Conservation (phyloP, 768 basidiomycete genomes). For the Agrocybe pediades region DNA sequence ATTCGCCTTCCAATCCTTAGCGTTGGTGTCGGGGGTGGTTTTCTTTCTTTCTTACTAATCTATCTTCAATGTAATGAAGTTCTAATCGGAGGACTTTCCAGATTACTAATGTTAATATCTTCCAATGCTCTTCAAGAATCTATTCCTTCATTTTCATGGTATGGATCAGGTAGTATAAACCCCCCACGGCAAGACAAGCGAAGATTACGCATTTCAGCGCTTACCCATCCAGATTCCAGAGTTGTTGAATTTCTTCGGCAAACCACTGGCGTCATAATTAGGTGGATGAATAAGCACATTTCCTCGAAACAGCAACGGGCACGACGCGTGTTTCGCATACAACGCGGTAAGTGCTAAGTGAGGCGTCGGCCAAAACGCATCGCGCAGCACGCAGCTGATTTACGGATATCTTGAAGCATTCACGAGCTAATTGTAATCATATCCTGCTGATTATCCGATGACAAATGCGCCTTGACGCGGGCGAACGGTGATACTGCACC, state of each 20-base stretch:
- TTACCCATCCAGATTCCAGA: too few species aligned
- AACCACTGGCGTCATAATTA: too few species aligned
- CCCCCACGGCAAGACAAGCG: too few species aligned
- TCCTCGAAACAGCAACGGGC: not conserved
- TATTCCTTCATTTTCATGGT: too few species aligned
- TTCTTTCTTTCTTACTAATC: not conserved
- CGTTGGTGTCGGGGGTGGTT: not conserved
- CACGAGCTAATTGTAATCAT: not conserved
- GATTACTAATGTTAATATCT: too few species aligned
- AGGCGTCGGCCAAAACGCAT: not conserved
- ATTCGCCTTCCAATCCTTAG: too few species aligned
- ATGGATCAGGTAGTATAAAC: too few species aligned
- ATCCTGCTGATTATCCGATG: not conserved
- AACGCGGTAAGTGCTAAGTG: too few species aligned
- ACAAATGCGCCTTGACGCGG: not conserved
- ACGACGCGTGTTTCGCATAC: not conserved
- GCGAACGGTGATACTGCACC: not conserved
- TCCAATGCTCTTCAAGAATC: too few species aligned
- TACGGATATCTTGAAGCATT: not conserved
- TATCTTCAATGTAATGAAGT: not conserved
- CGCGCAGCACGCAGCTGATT: not conserved
- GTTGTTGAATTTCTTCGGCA: too few species aligned
- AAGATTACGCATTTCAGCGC: too few species aligned
- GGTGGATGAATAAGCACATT: not conserved
- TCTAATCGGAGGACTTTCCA: too few species aligned